Conservation (phyloP, 208 protist species). For the Wallacemonas sp. region DNA sequence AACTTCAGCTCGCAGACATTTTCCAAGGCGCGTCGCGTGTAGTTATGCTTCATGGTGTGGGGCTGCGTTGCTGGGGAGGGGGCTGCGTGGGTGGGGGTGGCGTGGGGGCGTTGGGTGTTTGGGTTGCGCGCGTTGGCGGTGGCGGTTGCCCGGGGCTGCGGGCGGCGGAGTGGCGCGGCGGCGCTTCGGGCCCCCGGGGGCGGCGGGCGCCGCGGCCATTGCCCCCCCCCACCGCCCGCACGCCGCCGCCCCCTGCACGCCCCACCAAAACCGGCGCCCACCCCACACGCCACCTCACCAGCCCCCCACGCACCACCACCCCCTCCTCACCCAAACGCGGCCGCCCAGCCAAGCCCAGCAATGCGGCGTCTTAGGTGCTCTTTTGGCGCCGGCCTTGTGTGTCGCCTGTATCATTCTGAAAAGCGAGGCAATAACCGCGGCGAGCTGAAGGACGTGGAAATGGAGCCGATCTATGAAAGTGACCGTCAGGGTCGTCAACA, state of each 20-base stretch:
- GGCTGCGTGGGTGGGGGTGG: no score
- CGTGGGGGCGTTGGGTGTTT: neutral
- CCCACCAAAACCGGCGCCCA: no score
- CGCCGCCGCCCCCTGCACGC: neutral
- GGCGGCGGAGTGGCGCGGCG: no score
- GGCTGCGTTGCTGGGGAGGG: no score
- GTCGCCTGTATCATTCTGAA: neutral
- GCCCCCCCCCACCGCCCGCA: no score
- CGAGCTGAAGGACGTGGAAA: constrained; percentile 7
- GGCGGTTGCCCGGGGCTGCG: no score
- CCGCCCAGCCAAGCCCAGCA: neutral
- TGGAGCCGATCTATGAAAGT: constrained; percentile 12
- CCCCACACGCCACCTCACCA: neutral
- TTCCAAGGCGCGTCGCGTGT: constrained; percentile 27
- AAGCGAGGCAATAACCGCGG: neutral
- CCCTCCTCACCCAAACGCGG: neutral
- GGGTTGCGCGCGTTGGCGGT: neutral
- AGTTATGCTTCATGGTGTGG: constrained; percentile 32
- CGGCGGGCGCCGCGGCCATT: no score
- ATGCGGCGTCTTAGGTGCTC: neutral
- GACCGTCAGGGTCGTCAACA: neutral
- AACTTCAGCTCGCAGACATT: constrained; percentile 25
- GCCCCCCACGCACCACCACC: neutral
- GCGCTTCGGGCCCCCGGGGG: no score
- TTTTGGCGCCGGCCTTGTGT: neutral